Conservation (phyloP, 306 rosid genomes). For the Quercus bicolor region DNA sequence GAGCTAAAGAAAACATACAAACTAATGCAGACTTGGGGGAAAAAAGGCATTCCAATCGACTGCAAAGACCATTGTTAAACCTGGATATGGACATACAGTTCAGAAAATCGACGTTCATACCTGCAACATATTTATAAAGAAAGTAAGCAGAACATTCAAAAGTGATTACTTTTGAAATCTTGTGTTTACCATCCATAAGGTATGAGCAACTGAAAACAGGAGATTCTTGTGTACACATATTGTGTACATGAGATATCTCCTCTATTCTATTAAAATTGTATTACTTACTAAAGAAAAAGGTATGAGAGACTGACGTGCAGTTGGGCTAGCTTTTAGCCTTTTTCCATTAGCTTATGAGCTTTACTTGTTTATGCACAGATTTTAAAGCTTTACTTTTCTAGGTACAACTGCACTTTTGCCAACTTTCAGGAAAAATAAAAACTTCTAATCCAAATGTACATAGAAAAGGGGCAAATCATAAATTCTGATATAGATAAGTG, state of each 20-base stretch:
- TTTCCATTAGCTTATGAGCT: too few relatives aligned
- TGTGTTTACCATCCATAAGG: neutral
- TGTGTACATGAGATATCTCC: too few relatives aligned
- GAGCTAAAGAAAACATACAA: constrained; percentile 7
- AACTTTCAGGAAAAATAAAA: too few relatives aligned
- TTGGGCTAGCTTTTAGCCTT: too few relatives aligned
- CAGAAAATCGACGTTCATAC: constrained; percentile 71
- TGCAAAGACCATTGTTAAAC: constrained; percentile 24
- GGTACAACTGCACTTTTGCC: too few relatives aligned
- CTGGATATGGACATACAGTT: constrained; percentile 74
- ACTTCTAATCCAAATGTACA: too few relatives aligned
- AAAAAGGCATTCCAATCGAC: constrained; percentile 6
- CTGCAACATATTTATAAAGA: constrained; percentile 33
- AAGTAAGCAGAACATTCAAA: neutral
- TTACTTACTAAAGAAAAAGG: neutral
- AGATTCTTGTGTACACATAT: too few relatives aligned
- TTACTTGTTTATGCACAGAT: too few relatives aligned
- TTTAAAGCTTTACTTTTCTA: too few relatives aligned
- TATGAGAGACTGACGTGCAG: neutral
- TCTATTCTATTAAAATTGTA: too few relatives aligned
- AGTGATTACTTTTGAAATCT: neutral
- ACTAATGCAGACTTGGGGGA: neutral
- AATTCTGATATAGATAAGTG: neutral
- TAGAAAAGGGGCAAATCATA: neutral
- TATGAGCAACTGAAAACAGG: neutral